Evolutionary conservation across 371 early-diverging fungal genomes (phyloP), one percentile per base, ranked within the genome.

Genomic region (Haplosporangium sp.): DNA sequence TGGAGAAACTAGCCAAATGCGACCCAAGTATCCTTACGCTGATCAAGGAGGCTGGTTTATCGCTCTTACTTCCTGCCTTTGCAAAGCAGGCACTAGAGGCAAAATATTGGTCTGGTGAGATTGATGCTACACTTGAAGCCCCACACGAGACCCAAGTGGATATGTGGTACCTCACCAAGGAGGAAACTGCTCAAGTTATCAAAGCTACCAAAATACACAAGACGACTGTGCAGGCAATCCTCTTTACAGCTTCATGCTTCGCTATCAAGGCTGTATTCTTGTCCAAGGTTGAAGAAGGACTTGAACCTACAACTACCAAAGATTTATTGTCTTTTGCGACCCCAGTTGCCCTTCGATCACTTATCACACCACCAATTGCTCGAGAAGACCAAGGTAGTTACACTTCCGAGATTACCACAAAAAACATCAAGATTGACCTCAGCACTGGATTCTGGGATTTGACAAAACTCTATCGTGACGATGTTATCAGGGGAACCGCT

Each of bases 81-180:
- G 11, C 73, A 27, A 78, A 78, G 38, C 69, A 59, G 42, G 57
- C 60, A 7, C 2, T 78, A 13, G 74, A 73, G 45, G 47, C 58
- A 19, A 78, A 73, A 55, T 70, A 73, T 42, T 78, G 79, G 78
- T 42, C 74, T 1, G 78, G 79, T 17, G 79, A 73, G 27, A 34
- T 70, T 39, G 71, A 69, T 42, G 70, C 79, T 10, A 63, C 61
- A 1, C 55, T 67, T 1, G 62, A 63, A 5, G 61, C 35, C 2
- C 69, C 70, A 1, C 61, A 73, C 42, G 70, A 69, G 45, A 63
- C 71, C 19, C 59, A 61, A 17, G 70, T 59, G 0, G 60, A 48
- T 2, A 44, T 63, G 15, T 63, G 56, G 61, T 47, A 37, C 35
- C 59, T 78, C 17, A 73, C 59, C 11, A 48, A 58, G 47, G 64